Conservation (phyloP, 441 rosid genomes). For the Dalechampia spathulata region DNA sequence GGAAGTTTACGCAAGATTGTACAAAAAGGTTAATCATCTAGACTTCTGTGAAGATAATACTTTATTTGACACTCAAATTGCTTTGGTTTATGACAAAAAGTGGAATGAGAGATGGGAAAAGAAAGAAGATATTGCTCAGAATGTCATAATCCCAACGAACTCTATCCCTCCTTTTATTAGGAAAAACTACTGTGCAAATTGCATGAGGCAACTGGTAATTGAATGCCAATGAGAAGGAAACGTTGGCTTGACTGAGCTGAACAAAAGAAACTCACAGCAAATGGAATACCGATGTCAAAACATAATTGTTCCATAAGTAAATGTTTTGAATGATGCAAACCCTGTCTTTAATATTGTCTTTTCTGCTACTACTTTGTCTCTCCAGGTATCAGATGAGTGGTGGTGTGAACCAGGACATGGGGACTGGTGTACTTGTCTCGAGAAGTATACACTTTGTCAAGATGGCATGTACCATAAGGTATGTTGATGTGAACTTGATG, state of each 20-base stretch:
- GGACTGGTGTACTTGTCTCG: conserved; percentile 70
- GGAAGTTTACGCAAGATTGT: conserved; percentile 68
- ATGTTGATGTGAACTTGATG: conserved; percentile 11
- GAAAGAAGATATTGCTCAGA: not conserved
- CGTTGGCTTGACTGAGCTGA: not conserved
- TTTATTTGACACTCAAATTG: not conserved
- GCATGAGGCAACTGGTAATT: not conserved
- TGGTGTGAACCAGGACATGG: conserved; percentile 88
- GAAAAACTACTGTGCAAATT: not conserved
- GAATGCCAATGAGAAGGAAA: not conserved
- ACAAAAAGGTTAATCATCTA: conserved; percentile 46
- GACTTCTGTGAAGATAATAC: not conserved
- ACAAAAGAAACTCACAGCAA: no score
- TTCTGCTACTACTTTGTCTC: conserved; percentile 11
- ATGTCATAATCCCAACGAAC: not conserved
- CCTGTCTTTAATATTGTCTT: not conserved
- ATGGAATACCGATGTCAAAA: no score
- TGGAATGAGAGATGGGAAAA: not conserved
- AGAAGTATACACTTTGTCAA: conserved; percentile 58
- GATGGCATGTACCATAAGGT: conserved; percentile 84
- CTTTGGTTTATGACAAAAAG: not conserved
- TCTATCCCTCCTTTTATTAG: no score
- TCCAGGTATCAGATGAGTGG: conserved; percentile 80
- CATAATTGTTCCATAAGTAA: no score
- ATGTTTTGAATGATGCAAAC: not conserved